Evolutionary conservation across 2,329 filamentous ascomycete species (phyloP).

Genomic region (Pseudogymnoascus sp.): DNA sequence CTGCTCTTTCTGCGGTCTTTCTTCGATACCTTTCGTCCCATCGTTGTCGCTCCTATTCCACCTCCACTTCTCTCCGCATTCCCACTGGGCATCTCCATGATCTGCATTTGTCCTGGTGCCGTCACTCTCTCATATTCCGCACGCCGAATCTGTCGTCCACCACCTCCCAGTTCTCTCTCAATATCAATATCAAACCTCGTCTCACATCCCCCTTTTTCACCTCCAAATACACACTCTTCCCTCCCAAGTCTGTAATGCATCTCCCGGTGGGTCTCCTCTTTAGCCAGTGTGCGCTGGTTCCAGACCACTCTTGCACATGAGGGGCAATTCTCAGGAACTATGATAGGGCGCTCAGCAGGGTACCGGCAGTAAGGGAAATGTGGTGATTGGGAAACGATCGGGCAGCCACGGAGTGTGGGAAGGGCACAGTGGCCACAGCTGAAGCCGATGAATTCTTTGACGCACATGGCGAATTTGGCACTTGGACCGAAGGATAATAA

Average conservation of each 20-base stretch:
- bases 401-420: slow-evolving; percentile 36
- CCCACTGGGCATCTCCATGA: neutral
- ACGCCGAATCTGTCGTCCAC: neutral
- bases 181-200: slow-evolving; percentile 3
- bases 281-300: slow-evolving; percentile 19
- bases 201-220: neutral
- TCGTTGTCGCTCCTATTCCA: neutral
- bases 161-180: neutral
- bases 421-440: slow-evolving; percentile 41
- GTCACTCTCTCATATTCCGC: neutral
- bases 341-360: slow-evolving; percentile 22
- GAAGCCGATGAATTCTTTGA: slow-evolving; percentile 40
- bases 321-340: slow-evolving; percentile 23
- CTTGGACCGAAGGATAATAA: neutral
- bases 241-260: neutral
- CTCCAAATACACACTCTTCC: neutral
- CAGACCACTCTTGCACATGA: slow-evolving; percentile 25
- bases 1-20: neutral
- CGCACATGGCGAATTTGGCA: slow-evolving; percentile 36
- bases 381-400: slow-evolving; percentile 23
- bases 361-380: slow-evolving; percentile 23
- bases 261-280: neutral
- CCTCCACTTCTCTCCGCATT: neutral
- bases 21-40: neutral
- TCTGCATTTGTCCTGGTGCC: neutral